A percentile compares a stretch with the other conserved stretches of the same genome.
Evolutionary conservation across 2,329 filamentous ascomycete species (phyloP).

Genomic region (Xenoacremonium recifei): DNA sequence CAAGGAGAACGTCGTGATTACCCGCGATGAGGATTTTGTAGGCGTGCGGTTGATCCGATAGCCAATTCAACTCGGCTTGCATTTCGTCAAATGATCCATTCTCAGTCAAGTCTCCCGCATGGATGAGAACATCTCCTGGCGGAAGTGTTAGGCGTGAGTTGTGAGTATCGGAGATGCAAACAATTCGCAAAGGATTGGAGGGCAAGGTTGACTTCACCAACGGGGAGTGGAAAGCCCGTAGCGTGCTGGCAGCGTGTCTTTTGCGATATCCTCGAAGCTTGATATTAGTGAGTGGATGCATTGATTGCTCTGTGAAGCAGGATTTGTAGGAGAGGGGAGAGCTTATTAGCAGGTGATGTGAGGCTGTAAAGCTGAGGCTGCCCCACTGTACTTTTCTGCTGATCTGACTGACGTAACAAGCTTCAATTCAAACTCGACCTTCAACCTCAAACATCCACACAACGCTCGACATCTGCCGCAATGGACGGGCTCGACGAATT

Average conservation of each 20-base stretch:
- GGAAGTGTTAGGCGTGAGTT: slow-evolving; percentile 59
- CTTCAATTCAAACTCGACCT: too few relatives aligned
- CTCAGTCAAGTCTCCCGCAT: slow-evolving; percentile 64
- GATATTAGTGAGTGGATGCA: too few relatives aligned
- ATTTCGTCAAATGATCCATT: slow-evolving; percentile 37
- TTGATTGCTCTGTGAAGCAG: too few relatives aligned
- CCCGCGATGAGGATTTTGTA: slow-evolving; percentile 64
- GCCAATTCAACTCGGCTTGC: slow-evolving; percentile 33
- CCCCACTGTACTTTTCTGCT: too few relatives aligned
- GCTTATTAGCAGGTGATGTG: too few relatives aligned
- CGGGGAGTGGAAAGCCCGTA: too few relatives aligned
- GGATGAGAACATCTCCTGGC: slow-evolving; percentile 65
- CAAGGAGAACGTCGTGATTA: slow-evolving; percentile 68
- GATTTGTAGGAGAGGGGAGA: too few relatives aligned
- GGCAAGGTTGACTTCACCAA: too few relatives aligned
- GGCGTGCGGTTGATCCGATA: slow-evolving; percentile 39
- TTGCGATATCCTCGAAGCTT: too few relatives aligned
- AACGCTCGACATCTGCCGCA: background rate
- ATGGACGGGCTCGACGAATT: slow-evolving; percentile 69
- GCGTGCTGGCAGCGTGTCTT: too few relatives aligned
- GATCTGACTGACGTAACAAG: background rate
- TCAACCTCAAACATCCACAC: background rate
- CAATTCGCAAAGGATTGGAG: too few relatives aligned
- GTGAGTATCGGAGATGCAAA: slow-evolving; percentile 71
- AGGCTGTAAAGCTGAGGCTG: too few relatives aligned